These are phyloP conservation scores for Anastatica hierochuntica DNA, from an alignment of 345 rosid species.

Conservation along the genomic window DNA sequence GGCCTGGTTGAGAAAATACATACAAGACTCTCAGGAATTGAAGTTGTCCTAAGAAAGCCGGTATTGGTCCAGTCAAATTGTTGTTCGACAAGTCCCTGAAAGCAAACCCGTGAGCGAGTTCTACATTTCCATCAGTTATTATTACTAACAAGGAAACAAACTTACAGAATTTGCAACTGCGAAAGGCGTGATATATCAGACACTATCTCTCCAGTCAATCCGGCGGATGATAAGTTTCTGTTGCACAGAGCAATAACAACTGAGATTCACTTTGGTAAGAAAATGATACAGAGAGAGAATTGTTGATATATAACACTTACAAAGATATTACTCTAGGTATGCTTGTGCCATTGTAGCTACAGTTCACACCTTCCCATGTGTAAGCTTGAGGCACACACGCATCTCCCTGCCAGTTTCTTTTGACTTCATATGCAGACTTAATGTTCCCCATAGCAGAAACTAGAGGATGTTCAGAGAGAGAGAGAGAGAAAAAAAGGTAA, in stretches of 20 bases:
- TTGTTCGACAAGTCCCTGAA: too few species aligned
- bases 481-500: too few species aligned
- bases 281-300: background rate
- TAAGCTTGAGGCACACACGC: slow-evolving; percentile 25
- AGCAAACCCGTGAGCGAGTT: background rate
- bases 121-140: background rate
- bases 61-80: slow-evolving; percentile 40
- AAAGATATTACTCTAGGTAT: slow-evolving; percentile 31
- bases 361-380: slow-evolving; percentile 41
- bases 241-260: background rate
- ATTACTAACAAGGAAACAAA: background rate
- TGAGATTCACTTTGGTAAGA: background rate
- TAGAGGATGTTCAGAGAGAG: background rate
- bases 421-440: slow-evolving; percentile 32
- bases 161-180: slow-evolving; percentile 32
- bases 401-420: slow-evolving; percentile 48
- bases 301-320: slow-evolving; percentile 26
- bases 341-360: slow-evolving; percentile 23
- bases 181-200: slow-evolving; percentile 25
- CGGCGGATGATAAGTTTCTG: slow-evolving; percentile 34
- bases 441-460: slow-evolving; percentile 34
- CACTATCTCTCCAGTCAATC: slow-evolving; percentile 29
- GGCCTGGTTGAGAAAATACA: slow-evolving; percentile 17
- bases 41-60: slow-evolving; percentile 31
- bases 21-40: slow-evolving; percentile 30